Conservation (phyloP, 768 basidiomycete genomes). For the Cyathus striatus region DNA sequence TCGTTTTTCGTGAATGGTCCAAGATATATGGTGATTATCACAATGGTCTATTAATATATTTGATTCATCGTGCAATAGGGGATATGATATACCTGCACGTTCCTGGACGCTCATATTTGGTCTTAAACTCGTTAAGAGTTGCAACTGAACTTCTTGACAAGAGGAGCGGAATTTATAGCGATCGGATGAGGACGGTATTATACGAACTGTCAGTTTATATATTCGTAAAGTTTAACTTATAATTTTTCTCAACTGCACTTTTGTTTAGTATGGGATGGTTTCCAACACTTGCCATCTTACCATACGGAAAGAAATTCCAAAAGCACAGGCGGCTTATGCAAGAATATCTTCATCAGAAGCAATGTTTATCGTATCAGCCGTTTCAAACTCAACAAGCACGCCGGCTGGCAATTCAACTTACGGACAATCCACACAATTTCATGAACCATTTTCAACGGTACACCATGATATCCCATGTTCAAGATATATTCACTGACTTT, state of each 20-base stretch:
- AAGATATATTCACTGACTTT: background rate
- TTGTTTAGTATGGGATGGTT: constrained; percentile 13
- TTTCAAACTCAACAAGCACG: background rate
- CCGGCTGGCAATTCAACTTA: background rate
- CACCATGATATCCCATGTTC: background rate
- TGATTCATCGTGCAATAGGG: background rate
- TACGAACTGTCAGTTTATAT: constrained; percentile 4
- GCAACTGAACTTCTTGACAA: constrained; percentile 39
- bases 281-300: constrained; percentile 13
- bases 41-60: background rate
- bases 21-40: background rate
- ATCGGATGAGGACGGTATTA: constrained; percentile 19
- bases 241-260: background rate
- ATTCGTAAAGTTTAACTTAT: background rate
- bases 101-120: constrained; percentile 8
- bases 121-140: constrained; percentile 25
- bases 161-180: constrained; percentile 39
- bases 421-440: background rate
- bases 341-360: constrained; percentile 12
- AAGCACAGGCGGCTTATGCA: constrained; percentile 16
- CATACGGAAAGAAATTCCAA: constrained; percentile 15
- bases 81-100: background rate
- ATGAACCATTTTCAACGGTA: background rate
- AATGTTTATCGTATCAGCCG: background rate
- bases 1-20: background rate